Conservation (phyloP, 371 early-diverging fungal species). For the Rhizopus delemar region DNA sequence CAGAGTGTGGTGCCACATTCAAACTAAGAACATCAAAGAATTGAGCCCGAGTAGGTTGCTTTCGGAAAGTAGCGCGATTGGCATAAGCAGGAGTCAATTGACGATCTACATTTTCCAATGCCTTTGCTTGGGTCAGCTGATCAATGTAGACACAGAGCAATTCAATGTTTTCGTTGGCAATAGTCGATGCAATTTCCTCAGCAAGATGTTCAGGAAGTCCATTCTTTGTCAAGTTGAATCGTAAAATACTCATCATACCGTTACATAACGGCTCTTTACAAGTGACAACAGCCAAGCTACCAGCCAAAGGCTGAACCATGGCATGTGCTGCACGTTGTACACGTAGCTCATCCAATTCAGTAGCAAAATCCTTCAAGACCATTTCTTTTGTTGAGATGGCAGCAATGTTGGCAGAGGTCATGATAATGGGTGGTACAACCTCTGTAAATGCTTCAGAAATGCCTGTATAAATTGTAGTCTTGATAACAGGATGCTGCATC, state of each 20-base stretch:
- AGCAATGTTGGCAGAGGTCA: conserved; percentile 89
- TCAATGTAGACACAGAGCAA: conserved; percentile 89
- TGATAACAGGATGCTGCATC: conserved; percentile 83
- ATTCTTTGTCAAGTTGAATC: conserved; percentile 74
- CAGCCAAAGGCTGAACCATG: conserved; percentile 87
- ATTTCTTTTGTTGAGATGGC: conserved; percentile 86
- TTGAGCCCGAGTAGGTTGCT: conserved; percentile 49
- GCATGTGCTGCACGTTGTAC: conserved; percentile 87
- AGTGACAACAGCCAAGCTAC: conserved; percentile 87
- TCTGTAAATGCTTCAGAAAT: conserved; percentile 41
- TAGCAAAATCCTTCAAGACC: conserved; percentile 91
- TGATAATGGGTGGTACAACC: conserved; percentile 79
- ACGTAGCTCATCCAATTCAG: conserved; percentile 88
- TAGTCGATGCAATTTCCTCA: conserved; percentile 77
- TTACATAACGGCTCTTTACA: conserved; percentile 89
- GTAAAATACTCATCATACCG: conserved; percentile 75
- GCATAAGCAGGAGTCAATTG: conserved; percentile 68
- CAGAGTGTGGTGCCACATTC: conserved; percentile 71
- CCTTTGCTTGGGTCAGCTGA: conserved; percentile 87
- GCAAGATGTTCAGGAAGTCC: conserved; percentile 80
- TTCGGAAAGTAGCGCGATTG: conserved; percentile 79
- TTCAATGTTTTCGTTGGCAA: conserved; percentile 89
- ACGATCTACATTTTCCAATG: conserved; percentile 82
- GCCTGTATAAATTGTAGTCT: conserved; percentile 74
- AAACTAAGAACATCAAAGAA: conserved; percentile 83